Conservation (phyloP, 2,329 filamentous ascomycete genomes). For the Fusarium concolor region DNA sequence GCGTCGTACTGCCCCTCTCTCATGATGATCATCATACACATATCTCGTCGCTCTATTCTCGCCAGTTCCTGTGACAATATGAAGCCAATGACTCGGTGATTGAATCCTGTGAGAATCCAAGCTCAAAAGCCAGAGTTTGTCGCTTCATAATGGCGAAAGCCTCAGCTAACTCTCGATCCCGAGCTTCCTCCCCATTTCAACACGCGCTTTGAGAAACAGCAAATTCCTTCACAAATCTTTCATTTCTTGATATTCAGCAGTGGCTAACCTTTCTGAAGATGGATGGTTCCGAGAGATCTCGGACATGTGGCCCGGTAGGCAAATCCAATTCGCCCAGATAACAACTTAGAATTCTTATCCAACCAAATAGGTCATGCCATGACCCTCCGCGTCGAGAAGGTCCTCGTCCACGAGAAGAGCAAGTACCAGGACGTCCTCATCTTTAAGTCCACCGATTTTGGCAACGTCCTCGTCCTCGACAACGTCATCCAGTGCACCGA, state of each 20-base stretch:
- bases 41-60: neutral
- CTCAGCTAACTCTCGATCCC: neutral
- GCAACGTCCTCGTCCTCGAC: conserved; percentile 95
- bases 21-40: conserved; percentile 38
- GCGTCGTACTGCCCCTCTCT: conserved; percentile 45
- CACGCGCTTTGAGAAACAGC: neutral
- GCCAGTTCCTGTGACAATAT: neutral
- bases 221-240: conserved; percentile 10
- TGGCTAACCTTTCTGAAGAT: conserved; percentile 68
- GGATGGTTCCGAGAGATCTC: conserved; percentile 99
- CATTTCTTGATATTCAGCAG: neutral
- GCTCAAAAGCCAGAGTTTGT: neutral
- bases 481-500: conserved; percentile 99
- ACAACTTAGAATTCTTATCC: conserved; percentile 4
- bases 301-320: conserved; percentile 89
- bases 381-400: conserved; percentile 97
- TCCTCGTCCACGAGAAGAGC: conserved; percentile 99
- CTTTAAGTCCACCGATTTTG: conserved; percentile 98
- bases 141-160: neutral
- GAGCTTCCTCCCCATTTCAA: neutral
- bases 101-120: neutral
- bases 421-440: conserved; percentile 99
- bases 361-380: conserved; percentile 82
- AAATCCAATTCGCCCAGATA: neutral
- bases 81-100: neutral